Percentiles rank a stretch among this genome's conserved stretches.
phyloP scores from a whole-genome alignment of 192 early-diverging fungal genomes.

The Backusella mclennaniae region DNA sequence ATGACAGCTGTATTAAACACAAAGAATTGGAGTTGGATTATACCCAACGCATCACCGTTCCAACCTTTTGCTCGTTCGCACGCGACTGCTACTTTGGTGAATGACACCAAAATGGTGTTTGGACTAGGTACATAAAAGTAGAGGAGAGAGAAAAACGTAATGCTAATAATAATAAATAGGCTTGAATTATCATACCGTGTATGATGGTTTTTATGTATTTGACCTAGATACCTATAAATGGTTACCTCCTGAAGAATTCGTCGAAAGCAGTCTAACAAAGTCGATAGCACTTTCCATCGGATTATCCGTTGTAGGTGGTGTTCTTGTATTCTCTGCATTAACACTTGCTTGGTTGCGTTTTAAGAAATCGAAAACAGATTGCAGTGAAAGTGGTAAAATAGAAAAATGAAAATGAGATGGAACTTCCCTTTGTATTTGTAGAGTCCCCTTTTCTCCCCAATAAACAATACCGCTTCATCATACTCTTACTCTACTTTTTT shows the following conservation, averaged over 20 bases:
- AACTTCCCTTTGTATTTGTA: neutral
- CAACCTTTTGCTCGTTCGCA: conserved; percentile 17
- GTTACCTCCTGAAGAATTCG: conserved; percentile 2
- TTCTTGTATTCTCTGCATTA: conserved; percentile 5
- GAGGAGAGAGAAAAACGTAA: neutral
- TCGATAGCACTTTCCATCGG: neutral
- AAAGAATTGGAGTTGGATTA: conserved; percentile 8
- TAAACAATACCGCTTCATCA: neutral
- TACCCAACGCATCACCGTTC: neutral
- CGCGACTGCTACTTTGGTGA: neutral
- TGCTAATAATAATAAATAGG: neutral
- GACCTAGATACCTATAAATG: neutral
- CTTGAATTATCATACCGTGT: conserved; percentile 21
- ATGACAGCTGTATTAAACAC: conserved; percentile 19
- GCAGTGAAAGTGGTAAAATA: neutral
- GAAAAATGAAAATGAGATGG: neutral
- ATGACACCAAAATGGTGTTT: conserved; percentile 17
- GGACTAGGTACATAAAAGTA: neutral
- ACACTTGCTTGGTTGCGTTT: neutral
- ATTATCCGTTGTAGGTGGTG: neutral
- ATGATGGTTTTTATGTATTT: conserved; percentile 23
- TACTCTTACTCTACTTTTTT: neutral
- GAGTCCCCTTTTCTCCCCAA: neutral
- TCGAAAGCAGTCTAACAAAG: neutral
- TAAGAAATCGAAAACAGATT: neutral